Conservation (phyloP, 1,284 basidiomycete species). For the Erythrobasidium hasegawianum region DNA sequence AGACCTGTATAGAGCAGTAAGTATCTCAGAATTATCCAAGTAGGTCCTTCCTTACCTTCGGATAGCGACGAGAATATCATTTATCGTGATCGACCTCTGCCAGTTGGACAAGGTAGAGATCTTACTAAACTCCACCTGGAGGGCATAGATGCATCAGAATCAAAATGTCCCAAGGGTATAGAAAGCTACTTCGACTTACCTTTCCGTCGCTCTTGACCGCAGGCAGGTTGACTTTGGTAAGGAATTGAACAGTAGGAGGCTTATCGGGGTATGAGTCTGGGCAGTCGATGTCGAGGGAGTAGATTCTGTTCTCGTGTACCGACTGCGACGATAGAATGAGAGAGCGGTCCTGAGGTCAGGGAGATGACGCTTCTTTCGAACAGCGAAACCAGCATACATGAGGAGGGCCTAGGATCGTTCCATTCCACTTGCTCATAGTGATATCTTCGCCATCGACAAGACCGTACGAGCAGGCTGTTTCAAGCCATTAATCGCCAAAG, state of each 20-base stretch:
- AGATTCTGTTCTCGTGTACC: conserved; percentile 97
- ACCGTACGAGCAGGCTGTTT: conserved; percentile 76
- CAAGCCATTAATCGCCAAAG: background rate
- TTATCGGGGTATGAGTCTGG: conserved; percentile 74
- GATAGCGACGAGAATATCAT: conserved; percentile 84
- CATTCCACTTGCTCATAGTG: conserved; percentile 97
- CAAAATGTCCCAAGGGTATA: too few species aligned
- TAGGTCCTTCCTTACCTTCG: conserved; percentile 59
- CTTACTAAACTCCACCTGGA: conserved; percentile 64
- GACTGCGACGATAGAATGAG: conserved; percentile 56
- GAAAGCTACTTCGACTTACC: too few species aligned
- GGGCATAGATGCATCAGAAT: too few species aligned
- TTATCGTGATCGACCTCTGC: conserved; percentile 71
- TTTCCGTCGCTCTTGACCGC: conserved; percentile 76
- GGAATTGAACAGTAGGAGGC: conserved; percentile 73
- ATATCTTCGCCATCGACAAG: conserved; percentile 84
- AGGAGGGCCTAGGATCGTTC: conserved; percentile 95
- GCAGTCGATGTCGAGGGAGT: conserved; percentile 88
- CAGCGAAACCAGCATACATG: conserved; percentile 60
- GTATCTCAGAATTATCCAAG: background rate
- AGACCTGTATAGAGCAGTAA: too few species aligned
- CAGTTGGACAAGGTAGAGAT: conserved; percentile 69
- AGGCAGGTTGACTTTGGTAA: conserved; percentile 90
- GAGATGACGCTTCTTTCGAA: background rate
- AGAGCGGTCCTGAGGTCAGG: background rate